phyloP scores from a whole-genome alignment of 1,139 yeast species.

The Candida sp. region DNA sequence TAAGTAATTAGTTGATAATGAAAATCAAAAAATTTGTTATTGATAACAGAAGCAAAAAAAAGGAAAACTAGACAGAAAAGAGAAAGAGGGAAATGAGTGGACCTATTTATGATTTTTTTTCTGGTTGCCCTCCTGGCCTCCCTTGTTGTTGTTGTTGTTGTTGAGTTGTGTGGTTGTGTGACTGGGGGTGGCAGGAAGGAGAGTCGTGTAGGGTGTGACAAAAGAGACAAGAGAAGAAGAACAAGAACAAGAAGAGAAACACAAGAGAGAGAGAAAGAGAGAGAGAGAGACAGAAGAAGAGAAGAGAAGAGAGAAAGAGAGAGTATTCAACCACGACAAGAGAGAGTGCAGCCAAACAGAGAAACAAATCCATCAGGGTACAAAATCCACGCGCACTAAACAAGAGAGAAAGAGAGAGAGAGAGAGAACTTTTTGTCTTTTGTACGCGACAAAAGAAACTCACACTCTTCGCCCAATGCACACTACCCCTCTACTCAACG shows the following conservation, averaged over 20 bases:
- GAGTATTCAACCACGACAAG: background rate
- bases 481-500: too few species aligned
- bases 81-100: background rate
- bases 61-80: background rate
- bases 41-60: background rate
- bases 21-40: background rate
- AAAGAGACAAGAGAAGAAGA: too few species aligned
- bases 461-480: too few species aligned
- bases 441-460: constrained; percentile 3
- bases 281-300: too few species aligned
- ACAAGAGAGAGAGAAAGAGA: too few species aligned
- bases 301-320: too few species aligned
- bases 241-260: too few species aligned
- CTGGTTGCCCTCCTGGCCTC: background rate
- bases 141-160: too few species aligned
- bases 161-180: too few species aligned
- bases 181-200: background rate
- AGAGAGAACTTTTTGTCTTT: constrained; percentile 2
- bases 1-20: background rate
- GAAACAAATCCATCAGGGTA: background rate
- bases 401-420: background rate
- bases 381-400: background rate
- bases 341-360: background rate
- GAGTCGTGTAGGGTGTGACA: background rate
- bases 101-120: constrained; percentile 2